Conservation (phyloP, 768 basidiomycete species). For the Lactifluus piperatus region DNA sequence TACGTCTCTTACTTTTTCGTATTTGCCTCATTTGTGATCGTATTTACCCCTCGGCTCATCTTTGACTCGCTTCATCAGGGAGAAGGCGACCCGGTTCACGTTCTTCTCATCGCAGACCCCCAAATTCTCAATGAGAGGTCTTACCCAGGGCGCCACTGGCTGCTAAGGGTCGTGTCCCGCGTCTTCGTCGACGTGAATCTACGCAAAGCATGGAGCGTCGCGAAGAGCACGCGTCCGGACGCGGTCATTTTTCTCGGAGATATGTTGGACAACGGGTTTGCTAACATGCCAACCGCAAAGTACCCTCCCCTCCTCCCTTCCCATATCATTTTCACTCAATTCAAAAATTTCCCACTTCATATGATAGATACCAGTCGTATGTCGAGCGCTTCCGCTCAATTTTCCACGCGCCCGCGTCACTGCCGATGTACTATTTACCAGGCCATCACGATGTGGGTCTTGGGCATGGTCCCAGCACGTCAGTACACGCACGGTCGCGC, state of each 20-base stretch:
- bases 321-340: not conserved
- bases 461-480: conserved; percentile 25
- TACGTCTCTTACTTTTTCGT: too few relatives aligned
- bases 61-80: not conserved
- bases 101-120: conserved; percentile 83
- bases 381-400: conserved; percentile 59
- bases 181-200: conserved; percentile 73
- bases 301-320: conserved; percentile 33
- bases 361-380: conserved; percentile 63
- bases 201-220: conserved; percentile 75
- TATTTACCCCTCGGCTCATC: not conserved
- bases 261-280: conserved; percentile 83
- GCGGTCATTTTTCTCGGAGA: conserved; percentile 80
- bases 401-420: conserved; percentile 40
- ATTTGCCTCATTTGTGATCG: too few relatives aligned
- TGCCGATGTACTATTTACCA: conserved; percentile 64
- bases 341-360: not conserved
- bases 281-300: conserved; percentile 57
- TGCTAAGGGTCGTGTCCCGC: conserved; percentile 52
- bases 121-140: conserved; percentile 74
- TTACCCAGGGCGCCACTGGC: conserved; percentile 50
- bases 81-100: conserved; percentile 18
- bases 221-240: conserved; percentile 52
- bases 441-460: conserved; percentile 87
- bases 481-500: conserved; percentile 30